Evolutionary conservation across 306 rosid genomes (phyloP).

Genomic region (Glycine soja): DNA sequence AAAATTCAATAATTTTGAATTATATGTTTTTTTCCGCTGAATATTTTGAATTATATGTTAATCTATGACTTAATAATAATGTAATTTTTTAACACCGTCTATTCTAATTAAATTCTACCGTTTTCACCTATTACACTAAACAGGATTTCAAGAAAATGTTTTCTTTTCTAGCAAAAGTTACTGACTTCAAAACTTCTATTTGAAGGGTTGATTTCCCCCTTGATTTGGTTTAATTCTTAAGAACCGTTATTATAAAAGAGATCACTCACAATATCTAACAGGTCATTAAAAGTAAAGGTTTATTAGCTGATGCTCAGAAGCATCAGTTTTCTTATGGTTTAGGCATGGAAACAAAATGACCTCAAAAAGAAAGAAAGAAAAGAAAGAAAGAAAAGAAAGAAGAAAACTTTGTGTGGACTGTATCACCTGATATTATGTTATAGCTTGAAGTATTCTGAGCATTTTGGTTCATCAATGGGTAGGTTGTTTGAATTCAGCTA

Average conservation of each 20-base stretch:
- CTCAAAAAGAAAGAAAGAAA: too few species aligned
- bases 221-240: too few species aligned
- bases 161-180: not conserved
- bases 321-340: too few species aligned
- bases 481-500: not conserved
- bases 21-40: too few species aligned
- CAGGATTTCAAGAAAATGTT: not conserved
- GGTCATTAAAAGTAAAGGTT: not conserved
- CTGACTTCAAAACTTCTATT: not conserved
- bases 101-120: not conserved
- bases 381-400: too few species aligned
- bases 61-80: too few species aligned
- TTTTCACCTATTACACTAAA: conserved; percentile 8
- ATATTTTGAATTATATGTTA: too few species aligned
- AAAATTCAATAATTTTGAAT: too few species aligned
- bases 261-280: not conserved
- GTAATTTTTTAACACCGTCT: too few species aligned
- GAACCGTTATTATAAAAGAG: too few species aligned
- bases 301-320: too few species aligned
- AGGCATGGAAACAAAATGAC: too few species aligned
- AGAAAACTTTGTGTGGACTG: conserved; percentile 1
- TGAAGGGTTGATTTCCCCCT: not conserved
- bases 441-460: not conserved
- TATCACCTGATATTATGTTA: not conserved
- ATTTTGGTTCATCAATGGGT: not conserved